Base-by-base conservation (phyloP, 208 protist genomes). In the Angomonas deanei region DNA sequence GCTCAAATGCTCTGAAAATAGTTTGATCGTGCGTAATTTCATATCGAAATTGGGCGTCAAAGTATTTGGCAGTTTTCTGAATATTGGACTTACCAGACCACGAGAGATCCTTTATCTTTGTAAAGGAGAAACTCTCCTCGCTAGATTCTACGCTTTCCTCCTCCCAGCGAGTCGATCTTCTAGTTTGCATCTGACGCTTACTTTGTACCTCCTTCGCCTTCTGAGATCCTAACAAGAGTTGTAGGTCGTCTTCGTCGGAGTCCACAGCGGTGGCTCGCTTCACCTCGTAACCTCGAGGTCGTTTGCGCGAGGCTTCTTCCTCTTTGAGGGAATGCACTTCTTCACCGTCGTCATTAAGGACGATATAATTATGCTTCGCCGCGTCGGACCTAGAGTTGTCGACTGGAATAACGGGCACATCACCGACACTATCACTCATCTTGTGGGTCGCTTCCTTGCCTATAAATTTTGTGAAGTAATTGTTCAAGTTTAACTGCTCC, bases 221-320 rank as follows among this genome's bases (percentile, higher is more conserved):
- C 26, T 81, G 64, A 31, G 71, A 73, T 3, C 85, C 88, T 0
- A 94, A 69, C 30, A 94, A 77, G 38, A 94, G 60, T 0, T 80
- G 70, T 23, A 94, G 74, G 30, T 94, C 88, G 32, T 90, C 84
- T 11, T 94, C 88, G 4, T 83, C 76, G 10, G 82, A 82, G 24
- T 83, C 72, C 21, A 50, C 17, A 13, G 26, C 46, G 17, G 56
- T 50, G 10, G 13, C 53, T 8, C 57, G 56, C 57, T 70, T 63
- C 17, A 46, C 56, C 24, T 39, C 36, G n/a, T 17, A 28, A 1
- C 3, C 32, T 5, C 4, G 47, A 21, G 21, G 10, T 17, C 24
- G 1, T 32, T 54, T 28, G 11, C 19, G 42, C n/a, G 58, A 33
- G 39, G 1, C 21, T 50, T 50, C 42, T 19, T n/a, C 15, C 15